These are phyloP conservation scores for Lactarius deliciosus DNA, from an alignment of 768 basidiomycete species.

Conservation along the genomic window DNA sequence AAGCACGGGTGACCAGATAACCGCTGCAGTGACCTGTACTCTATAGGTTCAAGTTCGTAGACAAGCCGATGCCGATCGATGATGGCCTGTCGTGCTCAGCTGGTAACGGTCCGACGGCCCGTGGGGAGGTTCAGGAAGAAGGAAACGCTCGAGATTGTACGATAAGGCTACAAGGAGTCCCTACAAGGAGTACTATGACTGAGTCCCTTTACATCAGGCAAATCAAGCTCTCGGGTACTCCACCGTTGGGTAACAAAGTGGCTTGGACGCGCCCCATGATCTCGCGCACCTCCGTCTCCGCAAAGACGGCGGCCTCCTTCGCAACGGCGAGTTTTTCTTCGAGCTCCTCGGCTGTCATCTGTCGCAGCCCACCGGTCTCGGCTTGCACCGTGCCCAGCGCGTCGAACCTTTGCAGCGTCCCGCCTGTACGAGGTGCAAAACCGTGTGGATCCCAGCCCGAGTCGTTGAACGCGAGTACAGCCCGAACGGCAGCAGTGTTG, in stretches of 20 bases:
- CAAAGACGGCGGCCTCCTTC: conserved; percentile 67
- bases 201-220: neutral
- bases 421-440: conserved; percentile 68
- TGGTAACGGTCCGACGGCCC: no score
- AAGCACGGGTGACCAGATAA: no score
- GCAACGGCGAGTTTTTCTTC: conserved; percentile 71
- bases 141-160: no score
- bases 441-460: conserved; percentile 75
- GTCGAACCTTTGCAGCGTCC: conserved; percentile 68
- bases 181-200: neutral
- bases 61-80: no score
- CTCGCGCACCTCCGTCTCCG: conserved; percentile 72
- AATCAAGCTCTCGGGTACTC: neutral
- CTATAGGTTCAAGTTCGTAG: no score
- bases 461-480: conserved; percentile 81
- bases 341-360: conserved; percentile 69
- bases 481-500: conserved; percentile 82
- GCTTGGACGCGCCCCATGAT: conserved; percentile 67
- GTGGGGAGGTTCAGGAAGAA: no score
- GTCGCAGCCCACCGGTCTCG: conserved; percentile 41
- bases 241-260: conserved; percentile 44
- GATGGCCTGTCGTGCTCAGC: no score
- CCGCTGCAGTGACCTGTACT: no score
- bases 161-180: conserved; percentile 12
- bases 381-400: conserved; percentile 54